phyloP scores from a whole-genome alignment of 2,329 filamentous ascomycete species.

The Pseudonectria buxi region DNA sequence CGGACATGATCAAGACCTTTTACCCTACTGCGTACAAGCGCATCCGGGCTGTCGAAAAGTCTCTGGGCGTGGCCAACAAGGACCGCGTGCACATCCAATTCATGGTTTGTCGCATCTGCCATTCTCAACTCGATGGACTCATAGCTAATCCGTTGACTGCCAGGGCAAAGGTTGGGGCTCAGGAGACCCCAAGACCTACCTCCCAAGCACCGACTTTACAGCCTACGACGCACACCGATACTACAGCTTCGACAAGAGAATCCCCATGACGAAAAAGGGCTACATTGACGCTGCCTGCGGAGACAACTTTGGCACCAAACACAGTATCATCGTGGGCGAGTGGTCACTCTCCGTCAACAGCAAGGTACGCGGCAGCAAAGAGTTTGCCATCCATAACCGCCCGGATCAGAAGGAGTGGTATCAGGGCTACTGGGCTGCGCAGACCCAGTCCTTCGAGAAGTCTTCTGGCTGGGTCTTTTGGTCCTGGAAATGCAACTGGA shows the following conservation, averaged over 20 bases:
- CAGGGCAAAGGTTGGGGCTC: conserved; percentile 45
- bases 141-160: neutral
- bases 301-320: conserved; percentile 31
- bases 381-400: conserved; percentile 33
- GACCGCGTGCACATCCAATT: conserved; percentile 46
- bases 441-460: conserved; percentile 48
- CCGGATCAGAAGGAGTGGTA: conserved; percentile 43
- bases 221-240: conserved; percentile 56
- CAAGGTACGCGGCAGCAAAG: conserved; percentile 36
- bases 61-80: conserved; percentile 33
- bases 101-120: conserved; percentile 25
- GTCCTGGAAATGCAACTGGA: conserved; percentile 46
- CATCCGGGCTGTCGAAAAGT: conserved; percentile 43
- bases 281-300: conserved; percentile 48
- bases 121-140: neutral
- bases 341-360: conserved; percentile 49
- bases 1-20: conserved; percentile 20
- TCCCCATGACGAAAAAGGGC: conserved; percentile 36
- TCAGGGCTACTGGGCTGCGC: conserved; percentile 48
- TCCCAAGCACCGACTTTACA: conserved; percentile 36
- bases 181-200: conserved; percentile 42
- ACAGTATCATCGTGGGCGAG: conserved; percentile 49
- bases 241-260: conserved; percentile 44
- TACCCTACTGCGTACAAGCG: conserved; percentile 19
- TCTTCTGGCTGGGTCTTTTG: conserved; percentile 52